Percentiles rank a stretch among this genome's conserved stretches.
Conservation (phyloP, 108 stramenopile genomes). For the Seminavis robusta region DNA sequence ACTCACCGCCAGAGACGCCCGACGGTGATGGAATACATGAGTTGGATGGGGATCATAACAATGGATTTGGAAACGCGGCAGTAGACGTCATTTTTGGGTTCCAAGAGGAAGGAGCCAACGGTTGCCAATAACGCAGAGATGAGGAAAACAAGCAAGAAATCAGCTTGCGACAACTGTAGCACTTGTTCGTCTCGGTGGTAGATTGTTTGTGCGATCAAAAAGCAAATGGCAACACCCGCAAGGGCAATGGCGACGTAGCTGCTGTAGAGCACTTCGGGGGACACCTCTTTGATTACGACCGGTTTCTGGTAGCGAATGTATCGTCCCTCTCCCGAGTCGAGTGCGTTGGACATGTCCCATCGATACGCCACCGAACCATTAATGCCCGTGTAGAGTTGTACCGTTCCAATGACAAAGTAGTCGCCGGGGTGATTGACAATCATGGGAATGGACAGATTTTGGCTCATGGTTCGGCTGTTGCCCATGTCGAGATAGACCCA, state of each 20-base stretch:
- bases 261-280: neutral
- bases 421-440: constrained; percentile 7
- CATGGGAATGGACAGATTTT: constrained; percentile 7
- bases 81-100: constrained; percentile 17
- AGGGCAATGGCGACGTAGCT: constrained; percentile 14
- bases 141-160: constrained; percentile 21
- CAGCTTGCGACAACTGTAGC: constrained; percentile 16
- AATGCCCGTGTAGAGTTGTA: constrained; percentile 7
- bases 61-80: constrained; percentile 9
- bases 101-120: constrained; percentile 14
- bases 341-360: constrained; percentile 27
- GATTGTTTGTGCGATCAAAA: constrained; percentile 10
- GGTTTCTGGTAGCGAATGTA: constrained; percentile 14
- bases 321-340: neutral
- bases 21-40: constrained; percentile 15
- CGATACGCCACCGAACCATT: neutral
- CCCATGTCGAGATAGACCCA: neutral
- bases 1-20: constrained; percentile 28
- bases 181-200: constrained; percentile 18
- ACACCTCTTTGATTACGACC: constrained; percentile 7
- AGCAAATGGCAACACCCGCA: constrained; percentile 3
- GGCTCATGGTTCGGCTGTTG: too few relatives aligned
- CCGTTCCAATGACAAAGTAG: constrained; percentile 16
- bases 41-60: constrained; percentile 16
- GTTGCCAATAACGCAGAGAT: constrained; percentile 21